phyloP scores from a whole-genome alignment of 2,329 filamentous ascomycete species.

The Phyllosticta citriasiana region DNA sequence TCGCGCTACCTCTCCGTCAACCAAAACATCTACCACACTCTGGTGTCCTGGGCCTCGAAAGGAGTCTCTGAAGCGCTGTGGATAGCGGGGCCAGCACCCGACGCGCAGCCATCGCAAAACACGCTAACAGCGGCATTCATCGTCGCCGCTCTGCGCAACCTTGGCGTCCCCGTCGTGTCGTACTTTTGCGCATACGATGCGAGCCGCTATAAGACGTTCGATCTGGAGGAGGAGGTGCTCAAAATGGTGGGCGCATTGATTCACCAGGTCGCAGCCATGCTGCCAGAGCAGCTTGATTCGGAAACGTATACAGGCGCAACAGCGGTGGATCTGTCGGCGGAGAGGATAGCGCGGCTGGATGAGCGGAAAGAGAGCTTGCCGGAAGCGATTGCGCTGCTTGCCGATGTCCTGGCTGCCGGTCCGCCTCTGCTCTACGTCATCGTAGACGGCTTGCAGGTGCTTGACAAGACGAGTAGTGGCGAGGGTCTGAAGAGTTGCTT shows the following conservation, averaged over 20 bases:
- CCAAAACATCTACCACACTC: background rate
- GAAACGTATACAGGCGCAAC: background rate
- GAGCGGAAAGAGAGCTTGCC: background rate
- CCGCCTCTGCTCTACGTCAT: background rate
- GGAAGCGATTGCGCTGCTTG: background rate
- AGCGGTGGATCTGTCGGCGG: background rate
- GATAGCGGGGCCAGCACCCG: background rate
- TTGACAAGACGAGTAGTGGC: background rate
- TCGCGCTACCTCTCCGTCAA: background rate
- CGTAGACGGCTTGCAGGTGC: background rate
- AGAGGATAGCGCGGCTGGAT: background rate
- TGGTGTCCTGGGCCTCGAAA: background rate
- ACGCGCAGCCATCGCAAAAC: background rate
- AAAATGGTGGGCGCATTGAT: conserved; percentile 4
- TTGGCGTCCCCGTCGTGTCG: conserved; percentile 7
- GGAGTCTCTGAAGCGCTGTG: background rate
- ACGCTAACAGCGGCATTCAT: background rate
- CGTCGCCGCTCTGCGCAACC: background rate
- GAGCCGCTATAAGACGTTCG: conserved; percentile 3
- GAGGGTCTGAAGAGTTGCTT: background rate
- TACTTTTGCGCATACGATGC: conserved; percentile 12
- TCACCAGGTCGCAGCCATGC: conserved; percentile 12
- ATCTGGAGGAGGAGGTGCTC: background rate
- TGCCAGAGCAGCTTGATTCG: background rate
- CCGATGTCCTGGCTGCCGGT: background rate